phyloP scores from a whole-genome alignment of 2,329 filamentous ascomycete genomes.

The Fusarium poae region DNA sequence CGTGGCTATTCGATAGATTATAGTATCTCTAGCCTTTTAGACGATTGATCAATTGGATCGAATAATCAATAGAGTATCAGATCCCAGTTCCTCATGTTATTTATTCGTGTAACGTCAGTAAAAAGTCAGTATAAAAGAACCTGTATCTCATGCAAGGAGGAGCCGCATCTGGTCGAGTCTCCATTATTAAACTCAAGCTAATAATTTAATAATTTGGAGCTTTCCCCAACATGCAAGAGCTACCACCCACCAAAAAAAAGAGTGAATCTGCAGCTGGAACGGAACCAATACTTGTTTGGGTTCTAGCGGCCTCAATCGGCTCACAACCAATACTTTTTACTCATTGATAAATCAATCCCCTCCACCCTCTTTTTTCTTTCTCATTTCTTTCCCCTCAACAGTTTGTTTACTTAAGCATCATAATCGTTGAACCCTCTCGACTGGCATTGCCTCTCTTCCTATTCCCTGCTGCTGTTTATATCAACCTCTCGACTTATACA shows the following conservation, averaged over 20 bases:
- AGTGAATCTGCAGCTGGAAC: slow-evolving; percentile 10
- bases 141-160: neutral
- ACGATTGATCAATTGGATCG: neutral
- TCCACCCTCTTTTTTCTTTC: slow-evolving; percentile 19
- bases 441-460: slow-evolving; percentile 42
- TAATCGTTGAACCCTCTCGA: slow-evolving; percentile 35
- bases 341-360: slow-evolving; percentile 33
- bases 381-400: slow-evolving; percentile 29
- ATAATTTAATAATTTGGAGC: slow-evolving; percentile 8
- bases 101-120: neutral
- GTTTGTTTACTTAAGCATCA: neutral
- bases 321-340: slow-evolving; percentile 31
- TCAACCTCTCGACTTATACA: slow-evolving; percentile 52
- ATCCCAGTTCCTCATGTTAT: neutral
- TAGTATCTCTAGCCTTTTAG: neutral
- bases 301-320: slow-evolving; percentile 45
- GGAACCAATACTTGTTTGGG: slow-evolving; percentile 34
- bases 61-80: neutral
- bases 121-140: neutral
- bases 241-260: slow-evolving; percentile 24
- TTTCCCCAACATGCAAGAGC: slow-evolving; percentile 28
- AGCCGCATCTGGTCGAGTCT: slow-evolving; percentile 23
- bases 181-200: slow-evolving; percentile 11
- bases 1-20: neutral
- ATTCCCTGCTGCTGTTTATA: slow-evolving; percentile 15